Evolutionary conservation across 2,329 filamentous ascomycete species (phyloP), one percentile per base, ranked within the genome.

Genomic region (Orbilia oligospora): DNA sequence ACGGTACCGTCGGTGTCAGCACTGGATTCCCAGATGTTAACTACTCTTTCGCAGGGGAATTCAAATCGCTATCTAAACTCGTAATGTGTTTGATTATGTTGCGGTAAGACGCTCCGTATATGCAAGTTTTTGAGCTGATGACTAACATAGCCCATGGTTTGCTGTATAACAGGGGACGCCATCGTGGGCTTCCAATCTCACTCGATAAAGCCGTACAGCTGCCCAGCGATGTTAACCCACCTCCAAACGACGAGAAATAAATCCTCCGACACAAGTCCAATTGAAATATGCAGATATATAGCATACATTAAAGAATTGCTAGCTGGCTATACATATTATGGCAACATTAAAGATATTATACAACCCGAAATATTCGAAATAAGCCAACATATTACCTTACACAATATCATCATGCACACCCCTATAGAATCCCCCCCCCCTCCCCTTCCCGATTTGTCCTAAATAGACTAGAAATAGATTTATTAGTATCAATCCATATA

Each of bases 1-100:
- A 81, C 33, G 81, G 81, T 3, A 81, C 80, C 30, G 81, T 82
- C 12, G 81, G 81, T 22, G 78, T 82, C 8, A 81, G 77, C 41
- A 77, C 80, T 16, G 80, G 80, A 0, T 73, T 73, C 20, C 77
- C 76, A n/a, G 79, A 76, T 38, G 72, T 64, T 12, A 79, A 79
- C 16, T 81, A 81, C 30, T 80, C 81, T n/a, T 73, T 81, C 20
- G 79, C 80, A 27, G 81, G 80, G 5, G 69, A 80, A 41, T 80
- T 80, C 20, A 79, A 76, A 36, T 67, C 78, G 1, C 58, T 76
- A 2, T 80, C 80, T 36, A 81, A 81, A 63, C 24, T 81, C 12
- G 44, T 81, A 3, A 76, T 81, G 64, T 80, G 75, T 41, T 58
- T 70, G 6, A 69, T 82, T 10, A 82, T 82, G 81, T n/a, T 81